These are phyloP conservation scores for Wickerhamiella domercqiae DNA, from an alignment of 805 yeast species.

Conservation along the genomic window DNA sequence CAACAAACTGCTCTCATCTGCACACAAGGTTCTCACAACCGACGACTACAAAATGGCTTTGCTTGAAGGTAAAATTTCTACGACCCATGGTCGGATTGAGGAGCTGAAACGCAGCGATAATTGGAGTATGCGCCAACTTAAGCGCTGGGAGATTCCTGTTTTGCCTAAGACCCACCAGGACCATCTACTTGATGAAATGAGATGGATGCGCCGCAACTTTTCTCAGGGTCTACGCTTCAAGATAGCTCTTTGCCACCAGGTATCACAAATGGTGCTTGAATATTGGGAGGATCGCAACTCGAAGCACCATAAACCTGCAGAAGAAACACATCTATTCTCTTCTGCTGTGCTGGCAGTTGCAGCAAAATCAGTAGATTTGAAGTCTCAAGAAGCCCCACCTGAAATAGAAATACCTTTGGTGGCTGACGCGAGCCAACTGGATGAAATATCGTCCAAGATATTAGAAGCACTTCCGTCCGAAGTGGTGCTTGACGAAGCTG, in stretches of 20 bases:
- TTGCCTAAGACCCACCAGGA: slow-evolving; percentile 51
- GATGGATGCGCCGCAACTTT: slow-evolving; percentile 71
- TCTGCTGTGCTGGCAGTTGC: background rate
- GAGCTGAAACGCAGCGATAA: slow-evolving; percentile 74
- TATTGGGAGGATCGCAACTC: slow-evolving; percentile 39
- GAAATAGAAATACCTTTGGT: background rate
- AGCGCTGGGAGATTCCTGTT: slow-evolving; percentile 52
- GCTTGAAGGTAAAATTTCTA: slow-evolving; percentile 82
- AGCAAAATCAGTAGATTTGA: background rate
- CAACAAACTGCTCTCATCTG: slow-evolving; percentile 61
- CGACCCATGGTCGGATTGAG: slow-evolving; percentile 77
- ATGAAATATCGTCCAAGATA: background rate
- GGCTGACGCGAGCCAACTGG: background rate
- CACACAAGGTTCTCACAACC: slow-evolving; percentile 76
- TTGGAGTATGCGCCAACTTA: slow-evolving; percentile 86
- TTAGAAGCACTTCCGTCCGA: background rate
- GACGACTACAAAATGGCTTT: slow-evolving; percentile 73
- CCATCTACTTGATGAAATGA: slow-evolving; percentile 54
- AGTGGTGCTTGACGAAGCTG: background rate
- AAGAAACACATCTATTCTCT: background rate
- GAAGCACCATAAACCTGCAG: background rate
- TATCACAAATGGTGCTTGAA: slow-evolving; percentile 57
- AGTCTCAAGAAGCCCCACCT: background rate
- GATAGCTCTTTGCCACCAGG: slow-evolving; percentile 47
- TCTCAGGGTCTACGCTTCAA: slow-evolving; percentile 56